Evolutionary conservation across 768 basidiomycete genomes (phyloP).

Genomic region (Dendrothele bispora): DNA sequence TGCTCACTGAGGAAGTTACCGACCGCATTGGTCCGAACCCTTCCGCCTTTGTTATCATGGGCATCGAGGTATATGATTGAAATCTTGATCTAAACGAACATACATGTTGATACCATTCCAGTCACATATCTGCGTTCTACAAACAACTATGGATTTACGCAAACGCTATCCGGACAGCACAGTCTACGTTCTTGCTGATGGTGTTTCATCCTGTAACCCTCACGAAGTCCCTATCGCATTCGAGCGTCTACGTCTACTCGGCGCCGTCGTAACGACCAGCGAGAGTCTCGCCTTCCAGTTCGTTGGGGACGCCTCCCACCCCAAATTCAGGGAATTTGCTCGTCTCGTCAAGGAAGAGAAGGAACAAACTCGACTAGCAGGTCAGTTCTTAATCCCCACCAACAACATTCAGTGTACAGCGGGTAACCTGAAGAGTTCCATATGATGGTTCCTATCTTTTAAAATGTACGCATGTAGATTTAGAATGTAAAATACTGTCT

Average conservation of each 20-base stretch:
- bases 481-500: too few relatives aligned
- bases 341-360: slow-evolving; percentile 78
- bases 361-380: slow-evolving; percentile 50
- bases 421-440: too few relatives aligned
- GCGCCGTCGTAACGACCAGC: slow-evolving; percentile 76
- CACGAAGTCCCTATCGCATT: slow-evolving; percentile 80
- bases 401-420: too few relatives aligned
- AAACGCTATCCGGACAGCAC: slow-evolving; percentile 28
- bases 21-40: slow-evolving; percentile 23
- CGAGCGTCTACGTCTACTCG: slow-evolving; percentile 62
- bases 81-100: slow-evolving; percentile 1
- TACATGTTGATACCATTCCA: slow-evolving; percentile 26
- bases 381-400: too few relatives aligned
- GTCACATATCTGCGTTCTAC: slow-evolving; percentile 89
- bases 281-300: slow-evolving; percentile 82
- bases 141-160: slow-evolving; percentile 72
- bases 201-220: slow-evolving; percentile 77
- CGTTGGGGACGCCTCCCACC: slow-evolving; percentile 62
- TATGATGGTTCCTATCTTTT: too few relatives aligned
- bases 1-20: slow-evolving; percentile 73
- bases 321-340: slow-evolving; percentile 73
- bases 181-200: slow-evolving; percentile 80
- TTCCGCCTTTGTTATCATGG: slow-evolving; percentile 72
- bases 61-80: slow-evolving; percentile 75
- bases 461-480: too few relatives aligned